A percentile compares a stretch with the other conserved stretches of the same genome.
These are phyloP conservation scores for Cordyceps javanica DNA, from an alignment of 2,329 filamentous ascomycete genomes.

Conservation along the genomic window DNA sequence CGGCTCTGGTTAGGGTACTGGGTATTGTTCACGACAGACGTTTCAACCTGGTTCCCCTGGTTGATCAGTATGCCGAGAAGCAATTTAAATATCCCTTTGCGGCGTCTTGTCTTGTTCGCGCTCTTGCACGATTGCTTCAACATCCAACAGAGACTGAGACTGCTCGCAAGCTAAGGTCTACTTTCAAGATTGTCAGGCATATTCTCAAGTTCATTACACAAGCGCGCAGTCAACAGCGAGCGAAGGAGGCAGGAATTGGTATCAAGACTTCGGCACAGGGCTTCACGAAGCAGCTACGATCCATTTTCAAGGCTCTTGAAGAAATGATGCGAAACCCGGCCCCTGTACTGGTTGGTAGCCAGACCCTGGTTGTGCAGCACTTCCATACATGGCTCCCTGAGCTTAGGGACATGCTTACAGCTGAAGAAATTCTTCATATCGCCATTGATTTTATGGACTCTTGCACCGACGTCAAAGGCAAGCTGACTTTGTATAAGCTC, in stretches of 20 bases:
- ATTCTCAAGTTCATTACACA: constrained; percentile 94
- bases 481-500: constrained; percentile 85
- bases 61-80: constrained; percentile 84
- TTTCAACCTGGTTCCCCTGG: constrained; percentile 84
- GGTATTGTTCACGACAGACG: constrained; percentile 91
- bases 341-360: constrained; percentile 83
- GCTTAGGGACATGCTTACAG: constrained; percentile 66
- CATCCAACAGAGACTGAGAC: constrained; percentile 78
- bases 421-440: constrained; percentile 83
- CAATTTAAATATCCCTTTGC: constrained; percentile 92
- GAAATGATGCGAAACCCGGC: constrained; percentile 81
- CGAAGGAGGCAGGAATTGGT: constrained; percentile 82
- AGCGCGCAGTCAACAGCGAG: constrained; percentile 76
- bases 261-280: constrained; percentile 66
- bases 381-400: constrained; percentile 98
- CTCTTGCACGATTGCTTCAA: constrained; percentile 75
- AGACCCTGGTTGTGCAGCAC: constrained; percentile 91
- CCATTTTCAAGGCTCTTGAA: constrained; percentile 86
- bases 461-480: constrained; percentile 79
- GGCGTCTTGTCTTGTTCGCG: constrained; percentile 79
- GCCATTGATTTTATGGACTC: constrained; percentile 93
- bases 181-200: constrained; percentile 90
- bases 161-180: constrained; percentile 77
- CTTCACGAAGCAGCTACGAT: constrained; percentile 78
- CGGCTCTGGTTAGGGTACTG: constrained; percentile 79